Percentiles rank a stretch among this genome's conserved stretches.
Evolutionary conservation across 768 basidiomycete genomes (phyloP).

Genomic region (Naganishia onofrii): DNA sequence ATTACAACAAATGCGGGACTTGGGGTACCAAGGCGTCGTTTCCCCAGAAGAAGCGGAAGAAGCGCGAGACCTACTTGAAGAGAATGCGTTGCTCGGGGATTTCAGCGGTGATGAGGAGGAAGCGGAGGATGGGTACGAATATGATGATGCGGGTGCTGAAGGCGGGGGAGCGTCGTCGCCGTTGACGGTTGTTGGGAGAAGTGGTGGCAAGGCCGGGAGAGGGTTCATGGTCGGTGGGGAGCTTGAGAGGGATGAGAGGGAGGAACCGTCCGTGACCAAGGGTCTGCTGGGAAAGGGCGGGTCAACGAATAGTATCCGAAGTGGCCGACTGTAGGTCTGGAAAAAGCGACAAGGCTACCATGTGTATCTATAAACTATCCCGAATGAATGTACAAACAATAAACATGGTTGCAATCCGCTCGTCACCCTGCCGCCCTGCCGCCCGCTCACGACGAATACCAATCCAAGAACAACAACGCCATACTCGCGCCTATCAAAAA

Average conservation of each 20-base stretch:
- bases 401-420: no score
- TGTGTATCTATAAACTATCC: background rate
- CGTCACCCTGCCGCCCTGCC: background rate
- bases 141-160: background rate
- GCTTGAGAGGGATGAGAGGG: background rate
- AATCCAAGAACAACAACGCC: constrained; percentile 87
- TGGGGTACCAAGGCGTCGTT: constrained; percentile 31
- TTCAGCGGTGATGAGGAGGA: constrained; percentile 31
- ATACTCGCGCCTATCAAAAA: constrained; percentile 90
- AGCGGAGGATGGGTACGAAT: constrained; percentile 8
- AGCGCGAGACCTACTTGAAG: constrained; percentile 45
- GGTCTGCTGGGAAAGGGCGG: background rate
- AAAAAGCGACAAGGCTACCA: no score
- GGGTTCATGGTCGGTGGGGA: constrained; percentile 1
- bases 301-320: background rate
- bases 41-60: constrained; percentile 35
- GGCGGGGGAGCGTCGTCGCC: no score
- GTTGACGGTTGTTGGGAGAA: no score
- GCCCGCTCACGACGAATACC: constrained; percentile 57
- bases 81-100: constrained; percentile 41
- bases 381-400: no score
- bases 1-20: constrained; percentile 46
- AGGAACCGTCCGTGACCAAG: constrained; percentile 8
- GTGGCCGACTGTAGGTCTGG: background rate
- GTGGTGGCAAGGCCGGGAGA: background rate